A percentile compares a stretch with the other conserved stretches of the same genome.
These are phyloP conservation scores for Dothideomycetes sp. DNA, from an alignment of 2,329 filamentous ascomycete species.

Conservation along the genomic window DNA sequence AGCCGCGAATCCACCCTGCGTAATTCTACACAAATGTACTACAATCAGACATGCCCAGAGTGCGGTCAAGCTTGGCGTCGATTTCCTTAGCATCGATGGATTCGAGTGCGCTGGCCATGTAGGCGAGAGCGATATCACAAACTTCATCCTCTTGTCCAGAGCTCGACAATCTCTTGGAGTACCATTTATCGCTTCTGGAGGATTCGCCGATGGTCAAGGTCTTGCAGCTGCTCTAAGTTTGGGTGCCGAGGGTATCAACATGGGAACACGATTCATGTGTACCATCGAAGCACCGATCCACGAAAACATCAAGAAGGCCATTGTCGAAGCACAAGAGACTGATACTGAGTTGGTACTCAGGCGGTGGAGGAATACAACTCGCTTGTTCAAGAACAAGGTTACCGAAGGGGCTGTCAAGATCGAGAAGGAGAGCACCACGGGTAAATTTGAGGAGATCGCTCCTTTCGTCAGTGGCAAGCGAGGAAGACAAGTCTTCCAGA, in stretches of 20 bases:
- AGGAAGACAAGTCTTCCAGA: conserved; percentile 81
- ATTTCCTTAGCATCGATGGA: conserved; percentile 93
- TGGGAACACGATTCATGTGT: conserved; percentile 97
- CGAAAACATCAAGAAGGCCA: conserved; percentile 83
- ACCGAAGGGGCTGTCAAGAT: conserved; percentile 68
- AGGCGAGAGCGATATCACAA: conserved; percentile 77
- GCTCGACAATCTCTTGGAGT: conserved; percentile 74
- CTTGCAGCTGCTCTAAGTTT: conserved; percentile 82
- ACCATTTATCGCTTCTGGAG: conserved; percentile 91
- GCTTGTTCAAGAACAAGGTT: conserved; percentile 86
- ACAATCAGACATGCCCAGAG: conserved; percentile 87
- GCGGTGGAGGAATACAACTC: conserved; percentile 84
- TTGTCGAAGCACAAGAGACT: conserved; percentile 78
- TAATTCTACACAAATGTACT: conserved; percentile 93
- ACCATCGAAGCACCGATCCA: conserved; percentile 90
- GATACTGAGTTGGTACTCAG: conserved; percentile 82
- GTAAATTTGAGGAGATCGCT: conserved; percentile 82
- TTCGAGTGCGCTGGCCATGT: conserved; percentile 95
- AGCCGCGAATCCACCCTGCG: conserved; percentile 52
- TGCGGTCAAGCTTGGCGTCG: conserved; percentile 86
- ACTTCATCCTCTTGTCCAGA: conserved; percentile 76
- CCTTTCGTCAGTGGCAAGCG: conserved; percentile 82
- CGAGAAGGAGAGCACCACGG: conserved; percentile 70
- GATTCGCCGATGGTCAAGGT: conserved; percentile 89
- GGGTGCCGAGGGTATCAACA: conserved; percentile 91